Evolutionary conservation across 2,329 filamentous ascomycete genomes (phyloP).

Genomic region (Emericellopsis atlantica): DNA sequence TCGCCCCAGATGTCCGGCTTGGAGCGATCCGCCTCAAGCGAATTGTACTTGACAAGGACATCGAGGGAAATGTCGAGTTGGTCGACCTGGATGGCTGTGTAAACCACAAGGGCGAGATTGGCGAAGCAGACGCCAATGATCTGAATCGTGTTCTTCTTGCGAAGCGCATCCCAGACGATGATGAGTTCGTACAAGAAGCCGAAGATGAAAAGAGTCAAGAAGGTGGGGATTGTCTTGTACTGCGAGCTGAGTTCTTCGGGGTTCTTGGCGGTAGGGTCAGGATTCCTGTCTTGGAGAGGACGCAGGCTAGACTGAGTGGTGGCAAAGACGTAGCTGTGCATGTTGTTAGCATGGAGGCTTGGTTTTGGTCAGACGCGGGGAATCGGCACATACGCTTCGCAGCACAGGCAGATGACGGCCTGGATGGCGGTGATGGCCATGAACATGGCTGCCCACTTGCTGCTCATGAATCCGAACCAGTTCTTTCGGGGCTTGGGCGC

Average conservation of each 20-base stretch:
- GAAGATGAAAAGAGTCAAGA: conserved; percentile 93
- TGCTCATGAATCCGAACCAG: conserved; percentile 57
- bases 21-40: conserved; percentile 25
- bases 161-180: conserved; percentile 84
- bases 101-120: conserved; percentile 83
- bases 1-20: conserved; percentile 48
- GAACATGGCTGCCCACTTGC: conserved; percentile 82
- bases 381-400: conserved; percentile 62
- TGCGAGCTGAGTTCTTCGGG: conserved; percentile 30
- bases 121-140: conserved; percentile 89
- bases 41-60: conserved; percentile 29
- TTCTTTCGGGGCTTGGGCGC: conserved; percentile 24
- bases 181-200: conserved; percentile 87
- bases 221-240: conserved; percentile 74
- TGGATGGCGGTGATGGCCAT: conserved; percentile 63
- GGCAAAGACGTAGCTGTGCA: conserved; percentile 70
- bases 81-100: conserved; percentile 84
- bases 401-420: conserved; percentile 64
- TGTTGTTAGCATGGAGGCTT: conserved; percentile 3
- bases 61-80: conserved; percentile 69
- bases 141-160: conserved; percentile 96
- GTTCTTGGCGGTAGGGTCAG: conserved; percentile 2
- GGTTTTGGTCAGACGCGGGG: not conserved
- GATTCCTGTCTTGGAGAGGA: conserved; percentile 10
- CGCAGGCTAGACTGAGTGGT: conserved; percentile 58